A percentile compares a stretch with the other conserved stretches of the same genome.
Conservation (phyloP, 331 rosid genomes). For the Quercus tomentella region DNA sequence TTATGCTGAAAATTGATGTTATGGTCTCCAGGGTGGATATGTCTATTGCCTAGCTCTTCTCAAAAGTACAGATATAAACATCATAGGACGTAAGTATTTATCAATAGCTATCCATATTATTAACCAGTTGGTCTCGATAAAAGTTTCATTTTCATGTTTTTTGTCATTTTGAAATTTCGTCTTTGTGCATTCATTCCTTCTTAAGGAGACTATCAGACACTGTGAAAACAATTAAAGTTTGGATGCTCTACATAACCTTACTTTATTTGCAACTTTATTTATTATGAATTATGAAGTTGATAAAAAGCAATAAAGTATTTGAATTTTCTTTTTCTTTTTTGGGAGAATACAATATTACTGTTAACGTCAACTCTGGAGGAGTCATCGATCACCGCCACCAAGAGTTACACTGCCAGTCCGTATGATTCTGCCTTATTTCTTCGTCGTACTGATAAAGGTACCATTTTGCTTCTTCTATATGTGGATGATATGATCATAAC, state of each 20-base stretch:
- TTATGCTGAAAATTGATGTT: conserved; percentile 7
- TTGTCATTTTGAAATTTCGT: not conserved
- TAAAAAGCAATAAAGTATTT: not conserved
- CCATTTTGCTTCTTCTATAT: no score
- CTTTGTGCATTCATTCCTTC: not conserved
- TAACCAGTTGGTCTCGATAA: not conserved
- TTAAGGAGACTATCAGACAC: not conserved
- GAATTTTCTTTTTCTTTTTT: not conserved
- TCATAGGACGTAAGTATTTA: conserved; percentile 49
- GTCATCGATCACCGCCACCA: no score
- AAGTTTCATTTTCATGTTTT: not conserved
- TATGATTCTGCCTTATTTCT: no score
- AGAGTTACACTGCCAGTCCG: no score
- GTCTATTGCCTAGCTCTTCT: conserved; percentile 20
- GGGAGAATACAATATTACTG: no score
- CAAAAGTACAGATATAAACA: conserved; percentile 36
- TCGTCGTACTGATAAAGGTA: no score
- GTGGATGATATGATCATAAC: no score
- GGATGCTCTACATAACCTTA: not conserved
- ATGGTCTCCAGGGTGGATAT: conserved; percentile 1
- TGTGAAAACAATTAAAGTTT: not conserved
- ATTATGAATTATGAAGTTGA: not conserved
- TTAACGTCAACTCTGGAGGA: no score
- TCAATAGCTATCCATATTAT: not conserved
- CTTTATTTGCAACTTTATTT: not conserved